phyloP scores from a whole-genome alignment of 495 filamentous ascomycete species.

The Pseudotulostoma volvatum region DNA sequence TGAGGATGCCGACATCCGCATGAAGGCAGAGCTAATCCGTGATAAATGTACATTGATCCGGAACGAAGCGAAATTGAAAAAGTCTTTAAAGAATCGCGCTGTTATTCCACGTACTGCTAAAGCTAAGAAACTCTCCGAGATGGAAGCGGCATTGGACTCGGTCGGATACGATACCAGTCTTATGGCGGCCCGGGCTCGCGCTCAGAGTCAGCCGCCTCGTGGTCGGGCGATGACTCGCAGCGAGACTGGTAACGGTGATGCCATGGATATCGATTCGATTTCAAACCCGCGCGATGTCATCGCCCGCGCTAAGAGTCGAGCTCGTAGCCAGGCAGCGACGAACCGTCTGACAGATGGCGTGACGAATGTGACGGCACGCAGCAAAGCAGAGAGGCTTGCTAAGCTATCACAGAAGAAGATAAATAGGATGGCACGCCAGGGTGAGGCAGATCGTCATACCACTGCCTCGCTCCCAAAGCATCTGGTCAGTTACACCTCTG shows the following conservation, averaged over 20 bases:
- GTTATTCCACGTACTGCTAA: constrained; percentile 64
- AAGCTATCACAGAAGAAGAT: constrained; percentile 95
- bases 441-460: constrained; percentile 90
- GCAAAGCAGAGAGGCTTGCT: constrained; percentile 64
- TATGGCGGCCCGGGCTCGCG: constrained; percentile 54
- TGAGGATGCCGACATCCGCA: constrained; percentile 67
- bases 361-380: constrained; percentile 32
- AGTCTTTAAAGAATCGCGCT: constrained; percentile 90
- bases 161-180: constrained; percentile 69
- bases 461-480: constrained; percentile 73
- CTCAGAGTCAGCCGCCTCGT: constrained; percentile 39
- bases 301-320: constrained; percentile 58
- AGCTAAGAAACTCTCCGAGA: constrained; percentile 61
- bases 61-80: constrained; percentile 82
- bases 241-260: constrained; percentile 44
- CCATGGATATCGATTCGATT: constrained; percentile 71
- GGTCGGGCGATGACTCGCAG: constrained; percentile 41
- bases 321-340: constrained; percentile 54
- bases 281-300: constrained; percentile 39
- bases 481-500: constrained; percentile 46
- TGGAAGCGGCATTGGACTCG: constrained; percentile 68
- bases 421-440: constrained; percentile 92
- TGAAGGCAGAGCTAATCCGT: constrained; percentile 87
- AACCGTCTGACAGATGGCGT: constrained; percentile 75
- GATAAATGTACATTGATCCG: constrained; percentile 78